Evolutionary conservation across 805 yeast species (phyloP).

Genomic region (Candida gorgasii): DNA sequence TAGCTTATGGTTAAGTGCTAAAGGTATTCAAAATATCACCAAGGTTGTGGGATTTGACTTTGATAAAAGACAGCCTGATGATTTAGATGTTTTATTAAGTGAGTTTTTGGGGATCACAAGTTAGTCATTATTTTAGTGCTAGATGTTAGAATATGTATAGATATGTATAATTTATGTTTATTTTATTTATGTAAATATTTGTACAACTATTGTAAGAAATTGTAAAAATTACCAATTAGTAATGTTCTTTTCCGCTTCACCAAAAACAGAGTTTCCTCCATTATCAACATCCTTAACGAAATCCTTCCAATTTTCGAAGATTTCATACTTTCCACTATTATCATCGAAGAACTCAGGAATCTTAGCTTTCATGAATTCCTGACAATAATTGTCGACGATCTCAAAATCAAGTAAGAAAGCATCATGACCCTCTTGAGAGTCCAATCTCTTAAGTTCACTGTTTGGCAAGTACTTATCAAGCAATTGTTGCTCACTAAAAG

Average conservation of each 20-base stretch:
- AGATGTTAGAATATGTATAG: no score
- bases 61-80: no score
- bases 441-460: slow-evolving; percentile 65
- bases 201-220: no score
- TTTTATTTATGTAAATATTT: slow-evolving; percentile 1
- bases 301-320: slow-evolving; percentile 42
- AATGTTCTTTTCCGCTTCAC: slow-evolving; percentile 87
- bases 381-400: slow-evolving; percentile 69
- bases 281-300: slow-evolving; percentile 38
- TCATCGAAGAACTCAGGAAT: slow-evolving; percentile 58
- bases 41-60: no score
- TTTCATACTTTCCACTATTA: slow-evolving; percentile 40
- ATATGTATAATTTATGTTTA: background rate
- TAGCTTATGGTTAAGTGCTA: no score
- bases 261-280: slow-evolving; percentile 70
- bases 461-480: slow-evolving; percentile 75
- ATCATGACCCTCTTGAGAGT: slow-evolving; percentile 97
- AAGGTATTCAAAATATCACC: no score
- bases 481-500: slow-evolving; percentile 86
- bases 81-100: no score
- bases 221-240: slow-evolving; percentile 90
- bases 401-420: slow-evolving; percentile 91
- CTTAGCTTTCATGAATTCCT: slow-evolving; percentile 60
- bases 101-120: no score
- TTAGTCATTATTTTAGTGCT: no score